phyloP scores from a whole-genome alignment of 2,329 filamentous ascomycete species.

The Penicillium psychrosexuale region DNA sequence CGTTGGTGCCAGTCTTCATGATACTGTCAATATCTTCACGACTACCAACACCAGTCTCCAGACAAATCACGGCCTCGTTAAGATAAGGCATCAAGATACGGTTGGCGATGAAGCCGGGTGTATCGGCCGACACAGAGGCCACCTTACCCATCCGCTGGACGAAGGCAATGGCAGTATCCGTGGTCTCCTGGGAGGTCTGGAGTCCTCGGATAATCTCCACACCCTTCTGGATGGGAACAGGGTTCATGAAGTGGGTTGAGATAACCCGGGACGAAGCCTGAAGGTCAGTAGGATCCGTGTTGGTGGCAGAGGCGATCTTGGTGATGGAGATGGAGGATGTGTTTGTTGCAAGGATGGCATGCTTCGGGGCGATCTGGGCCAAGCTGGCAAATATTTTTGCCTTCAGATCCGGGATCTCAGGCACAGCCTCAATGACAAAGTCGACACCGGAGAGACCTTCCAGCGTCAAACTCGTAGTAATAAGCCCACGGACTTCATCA shows the following conservation, averaged over 20 bases:
- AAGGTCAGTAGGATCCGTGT: slow-evolving; percentile 72
- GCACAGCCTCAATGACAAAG: slow-evolving; percentile 96
- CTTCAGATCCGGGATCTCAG: slow-evolving; percentile 86
- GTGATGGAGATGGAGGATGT: slow-evolving; percentile 99
- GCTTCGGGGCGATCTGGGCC: slow-evolving; percentile 73
- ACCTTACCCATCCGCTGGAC: slow-evolving; percentile 93
- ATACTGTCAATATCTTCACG: slow-evolving; percentile 93
- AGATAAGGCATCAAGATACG: slow-evolving; percentile 99
- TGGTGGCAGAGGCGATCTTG: slow-evolving; percentile 84
- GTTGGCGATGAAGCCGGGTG: slow-evolving; percentile 92
- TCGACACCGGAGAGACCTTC: slow-evolving; percentile 78
- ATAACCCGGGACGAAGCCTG: slow-evolving; percentile 83
- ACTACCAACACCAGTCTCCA: slow-evolving; percentile 86
- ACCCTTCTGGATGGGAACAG: slow-evolving; percentile 91
- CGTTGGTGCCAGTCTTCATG: slow-evolving; percentile 99
- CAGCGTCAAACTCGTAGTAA: slow-evolving; percentile 69
- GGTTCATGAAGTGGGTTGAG: slow-evolving; percentile 99
- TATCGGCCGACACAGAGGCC: slow-evolving; percentile 79
- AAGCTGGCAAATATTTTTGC: slow-evolving; percentile 80
- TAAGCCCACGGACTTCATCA: slow-evolving; percentile 65
- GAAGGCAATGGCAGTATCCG: slow-evolving; percentile 79
- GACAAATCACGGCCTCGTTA: slow-evolving; percentile 93
- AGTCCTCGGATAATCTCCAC: slow-evolving; percentile 96
- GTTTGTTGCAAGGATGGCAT: slow-evolving; percentile 93
- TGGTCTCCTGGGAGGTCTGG: slow-evolving; percentile 79